Conservation (phyloP, 2,329 filamentous ascomycete species). For the Grosmannia huntii region DNA sequence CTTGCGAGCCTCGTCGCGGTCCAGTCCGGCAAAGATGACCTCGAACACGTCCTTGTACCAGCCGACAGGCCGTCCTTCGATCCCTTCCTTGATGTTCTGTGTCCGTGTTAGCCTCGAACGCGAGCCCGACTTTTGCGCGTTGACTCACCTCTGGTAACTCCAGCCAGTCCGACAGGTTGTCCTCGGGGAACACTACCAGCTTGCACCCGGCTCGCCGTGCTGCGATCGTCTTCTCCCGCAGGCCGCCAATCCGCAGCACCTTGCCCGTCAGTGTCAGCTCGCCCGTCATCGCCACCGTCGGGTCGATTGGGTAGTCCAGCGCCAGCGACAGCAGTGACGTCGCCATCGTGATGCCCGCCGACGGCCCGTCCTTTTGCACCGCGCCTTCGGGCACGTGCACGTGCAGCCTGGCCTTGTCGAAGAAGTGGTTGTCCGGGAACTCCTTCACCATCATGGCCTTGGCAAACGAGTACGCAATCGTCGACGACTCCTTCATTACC, state of each 20-base stretch:
- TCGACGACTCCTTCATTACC: slow-evolving; percentile 96
- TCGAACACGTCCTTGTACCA: slow-evolving; percentile 96
- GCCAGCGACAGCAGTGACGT: slow-evolving; percentile 79
- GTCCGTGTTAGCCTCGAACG: neutral
- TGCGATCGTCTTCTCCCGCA: slow-evolving; percentile 95
- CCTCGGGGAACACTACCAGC: slow-evolving; percentile 86
- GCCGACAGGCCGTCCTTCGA: slow-evolving; percentile 77
- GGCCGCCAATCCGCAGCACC: slow-evolving; percentile 82
- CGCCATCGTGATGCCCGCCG: slow-evolving; percentile 97
- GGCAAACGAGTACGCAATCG: slow-evolving; percentile 90
- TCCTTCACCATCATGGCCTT: slow-evolving; percentile 76
- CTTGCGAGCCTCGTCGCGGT: slow-evolving; percentile 58
- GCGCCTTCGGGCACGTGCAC: slow-evolving; percentile 94
- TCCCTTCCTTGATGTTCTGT: slow-evolving; percentile 95
- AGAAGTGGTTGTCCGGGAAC: slow-evolving; percentile 87
- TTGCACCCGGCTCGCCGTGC: slow-evolving; percentile 84
- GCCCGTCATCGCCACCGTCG: slow-evolving; percentile 93
- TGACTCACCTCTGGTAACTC: slow-evolving; percentile 82
- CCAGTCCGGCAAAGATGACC: slow-evolving; percentile 73
- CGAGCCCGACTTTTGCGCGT: slow-evolving; percentile 21
- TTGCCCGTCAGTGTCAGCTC: slow-evolving; percentile 96
- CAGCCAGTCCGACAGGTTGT: slow-evolving; percentile 95
- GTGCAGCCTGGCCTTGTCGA: slow-evolving; percentile 90
- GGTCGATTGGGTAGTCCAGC: slow-evolving; percentile 63
- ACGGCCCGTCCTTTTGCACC: slow-evolving; percentile 86